Evolutionary conservation across 2,329 filamentous ascomycete genomes (phyloP).

Genomic region (Fusarium xyrophilum): DNA sequence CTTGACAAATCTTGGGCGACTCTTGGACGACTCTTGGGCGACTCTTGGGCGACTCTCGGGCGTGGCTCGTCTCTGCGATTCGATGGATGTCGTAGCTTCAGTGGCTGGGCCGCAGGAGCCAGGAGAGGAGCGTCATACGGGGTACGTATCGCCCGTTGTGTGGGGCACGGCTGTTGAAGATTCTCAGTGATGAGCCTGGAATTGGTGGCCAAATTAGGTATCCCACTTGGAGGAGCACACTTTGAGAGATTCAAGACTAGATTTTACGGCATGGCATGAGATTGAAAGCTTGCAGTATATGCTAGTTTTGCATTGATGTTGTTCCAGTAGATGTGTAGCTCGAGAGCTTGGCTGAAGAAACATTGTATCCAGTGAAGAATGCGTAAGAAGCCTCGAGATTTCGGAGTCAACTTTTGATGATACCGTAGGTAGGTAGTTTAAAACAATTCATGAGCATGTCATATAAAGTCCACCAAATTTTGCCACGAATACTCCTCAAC

Average conservation of each 20-base stretch:
- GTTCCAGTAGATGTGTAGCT: background rate
- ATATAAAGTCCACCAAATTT: background rate
- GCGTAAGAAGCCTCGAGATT: background rate
- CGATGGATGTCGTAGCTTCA: constrained; percentile 28
- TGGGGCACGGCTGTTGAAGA: constrained; percentile 15
- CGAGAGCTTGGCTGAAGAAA: background rate
- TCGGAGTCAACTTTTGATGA: background rate
- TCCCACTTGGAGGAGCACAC: background rate
- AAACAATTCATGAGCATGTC: background rate
- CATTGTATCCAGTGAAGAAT: background rate
- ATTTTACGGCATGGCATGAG: background rate
- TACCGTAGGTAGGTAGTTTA: background rate
- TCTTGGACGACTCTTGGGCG: constrained; percentile 34
- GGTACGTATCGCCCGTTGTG: constrained; percentile 33
- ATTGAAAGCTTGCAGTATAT: background rate
- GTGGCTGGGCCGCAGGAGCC: constrained; percentile 34
- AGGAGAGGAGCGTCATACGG: constrained; percentile 37
- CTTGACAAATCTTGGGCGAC: constrained; percentile 36
- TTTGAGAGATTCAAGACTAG: background rate
- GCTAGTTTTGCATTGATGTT: background rate
- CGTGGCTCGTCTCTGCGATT: constrained; percentile 34
- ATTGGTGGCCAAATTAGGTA: background rate
- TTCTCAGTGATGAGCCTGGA: background rate
- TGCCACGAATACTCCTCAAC: background rate
- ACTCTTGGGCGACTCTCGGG: constrained; percentile 30